A percentile compares a stretch with the other conserved stretches of the same genome.
Conservation (phyloP, 345 rosid genomes). For the Dipteronia dyeriana region DNA sequence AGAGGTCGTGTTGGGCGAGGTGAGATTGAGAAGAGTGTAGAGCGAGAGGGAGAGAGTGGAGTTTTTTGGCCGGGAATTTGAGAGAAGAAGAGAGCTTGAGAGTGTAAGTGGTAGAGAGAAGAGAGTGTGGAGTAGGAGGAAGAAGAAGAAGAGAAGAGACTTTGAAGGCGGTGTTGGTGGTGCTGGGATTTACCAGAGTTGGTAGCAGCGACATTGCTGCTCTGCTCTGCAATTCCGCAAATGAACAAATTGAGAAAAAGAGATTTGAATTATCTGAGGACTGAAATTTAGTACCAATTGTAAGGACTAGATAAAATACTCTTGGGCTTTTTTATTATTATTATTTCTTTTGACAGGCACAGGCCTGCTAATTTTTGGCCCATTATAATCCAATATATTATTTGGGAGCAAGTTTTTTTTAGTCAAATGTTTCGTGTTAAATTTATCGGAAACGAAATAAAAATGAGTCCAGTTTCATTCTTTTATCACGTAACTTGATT, state of each 20-base stretch:
- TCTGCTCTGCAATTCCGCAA: not conserved
- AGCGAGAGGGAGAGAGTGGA: slow-evolving; percentile 35
- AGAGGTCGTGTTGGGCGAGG: slow-evolving; percentile 21
- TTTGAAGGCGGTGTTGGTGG: slow-evolving; percentile 2
- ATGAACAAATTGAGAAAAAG: not conserved
- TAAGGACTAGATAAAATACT: not conserved
- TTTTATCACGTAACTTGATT: no score
- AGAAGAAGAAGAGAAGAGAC: slow-evolving; percentile 20
- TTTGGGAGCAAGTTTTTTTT: no score
- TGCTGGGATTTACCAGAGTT: slow-evolving; percentile 24
- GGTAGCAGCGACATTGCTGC: slow-evolving; percentile 30
- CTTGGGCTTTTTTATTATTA: not conserved
- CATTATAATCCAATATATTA: no score
- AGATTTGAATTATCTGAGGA: not conserved
- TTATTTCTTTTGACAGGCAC: no score
- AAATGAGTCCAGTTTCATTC: no score
- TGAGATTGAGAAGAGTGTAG: slow-evolving; percentile 34
- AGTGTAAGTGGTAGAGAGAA: slow-evolving; percentile 10
- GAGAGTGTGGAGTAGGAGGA: slow-evolving; percentile 15
- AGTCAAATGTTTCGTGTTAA: no score
- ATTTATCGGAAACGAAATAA: no score
- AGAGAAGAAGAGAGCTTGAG: slow-evolving; percentile 20
- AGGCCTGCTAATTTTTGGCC: no score
- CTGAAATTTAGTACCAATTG: not conserved
- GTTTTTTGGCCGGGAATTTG: slow-evolving; percentile 26